Evolutionary conservation across 2,329 filamentous ascomycete species (phyloP).

Genomic region (Ascochyta fabae): DNA sequence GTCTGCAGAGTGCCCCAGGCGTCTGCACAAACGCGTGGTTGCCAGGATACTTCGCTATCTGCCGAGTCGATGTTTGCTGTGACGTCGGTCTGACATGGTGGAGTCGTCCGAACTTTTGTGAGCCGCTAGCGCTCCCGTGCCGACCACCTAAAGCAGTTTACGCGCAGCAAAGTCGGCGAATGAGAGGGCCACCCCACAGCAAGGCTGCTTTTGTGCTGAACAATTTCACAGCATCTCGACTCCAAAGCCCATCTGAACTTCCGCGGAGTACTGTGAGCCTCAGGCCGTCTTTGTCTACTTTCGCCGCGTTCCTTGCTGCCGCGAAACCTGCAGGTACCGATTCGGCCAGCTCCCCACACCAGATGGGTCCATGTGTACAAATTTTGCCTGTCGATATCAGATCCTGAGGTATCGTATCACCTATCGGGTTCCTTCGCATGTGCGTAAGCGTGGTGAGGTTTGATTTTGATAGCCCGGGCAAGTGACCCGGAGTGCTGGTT

Average conservation of each 20-base stretch:
- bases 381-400: conserved; percentile 1
- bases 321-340: conserved; percentile 13
- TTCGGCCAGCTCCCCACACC: conserved; percentile 1
- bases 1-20: conserved; percentile 10
- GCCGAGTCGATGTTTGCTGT: conserved; percentile 27
- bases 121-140: conserved; percentile 29
- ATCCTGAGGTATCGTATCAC: background rate
- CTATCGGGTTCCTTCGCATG: background rate
- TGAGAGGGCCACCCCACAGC: background rate
- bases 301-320: background rate
- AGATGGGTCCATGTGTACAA: background rate
- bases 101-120: conserved; percentile 17
- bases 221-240: conserved; percentile 4
- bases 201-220: background rate
- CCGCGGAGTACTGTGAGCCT: conserved; percentile 7
- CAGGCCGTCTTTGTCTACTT: background rate
- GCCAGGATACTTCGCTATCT: conserved; percentile 19
- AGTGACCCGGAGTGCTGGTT: background rate
- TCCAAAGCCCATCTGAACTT: background rate
- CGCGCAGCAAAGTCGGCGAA: background rate
- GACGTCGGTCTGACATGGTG: conserved; percentile 45
- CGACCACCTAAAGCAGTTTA: background rate
- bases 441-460: background rate
- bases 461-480: background rate
- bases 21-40: conserved; percentile 28